Conservation (phyloP, 345 rosid species). For the Sapria himalayana region DNA sequence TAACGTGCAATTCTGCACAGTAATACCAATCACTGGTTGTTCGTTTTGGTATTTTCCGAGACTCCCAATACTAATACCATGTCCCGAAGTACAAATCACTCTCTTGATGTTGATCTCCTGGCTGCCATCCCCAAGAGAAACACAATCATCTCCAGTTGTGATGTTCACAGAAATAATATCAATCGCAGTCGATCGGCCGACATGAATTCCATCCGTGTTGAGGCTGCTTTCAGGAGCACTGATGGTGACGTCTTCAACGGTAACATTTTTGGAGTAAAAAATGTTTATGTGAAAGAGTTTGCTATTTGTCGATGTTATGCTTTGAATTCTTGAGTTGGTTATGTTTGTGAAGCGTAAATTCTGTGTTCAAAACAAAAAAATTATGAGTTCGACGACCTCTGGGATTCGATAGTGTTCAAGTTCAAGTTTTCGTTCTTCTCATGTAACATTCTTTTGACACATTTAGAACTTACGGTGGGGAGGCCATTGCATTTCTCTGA, state of each 20-base stretch:
- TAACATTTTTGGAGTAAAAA: constrained; percentile 19
- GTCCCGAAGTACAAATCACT: constrained; percentile 38
- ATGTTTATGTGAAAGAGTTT: constrained; percentile 26
- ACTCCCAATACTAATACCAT: constrained; percentile 39
- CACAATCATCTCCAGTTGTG: constrained; percentile 30
- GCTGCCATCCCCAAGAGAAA: constrained; percentile 33
- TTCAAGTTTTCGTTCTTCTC: background rate
- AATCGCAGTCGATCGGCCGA: constrained; percentile 5
- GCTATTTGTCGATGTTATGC: constrained; percentile 22
- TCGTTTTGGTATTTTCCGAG: constrained; percentile 28
- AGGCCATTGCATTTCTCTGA: constrained; percentile 12
- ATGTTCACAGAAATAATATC: constrained; percentile 11
- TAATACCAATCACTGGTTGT: constrained; percentile 24
- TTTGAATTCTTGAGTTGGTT: constrained; percentile 8
- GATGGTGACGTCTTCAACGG: constrained; percentile 11
- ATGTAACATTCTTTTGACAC: background rate
- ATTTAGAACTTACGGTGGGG: constrained; percentile 12
- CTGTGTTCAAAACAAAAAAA: constrained; percentile 1
- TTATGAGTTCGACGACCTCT: background rate
- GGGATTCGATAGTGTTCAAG: background rate
- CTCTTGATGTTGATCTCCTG: constrained; percentile 9
- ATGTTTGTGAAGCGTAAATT: constrained; percentile 2
- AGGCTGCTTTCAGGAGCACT: constrained; percentile 22
- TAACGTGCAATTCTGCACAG: constrained; percentile 17
- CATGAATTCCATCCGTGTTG: constrained; percentile 11